Conservation (phyloP, 371 early-diverging fungal genomes). For the Coemansia sp. region DNA sequence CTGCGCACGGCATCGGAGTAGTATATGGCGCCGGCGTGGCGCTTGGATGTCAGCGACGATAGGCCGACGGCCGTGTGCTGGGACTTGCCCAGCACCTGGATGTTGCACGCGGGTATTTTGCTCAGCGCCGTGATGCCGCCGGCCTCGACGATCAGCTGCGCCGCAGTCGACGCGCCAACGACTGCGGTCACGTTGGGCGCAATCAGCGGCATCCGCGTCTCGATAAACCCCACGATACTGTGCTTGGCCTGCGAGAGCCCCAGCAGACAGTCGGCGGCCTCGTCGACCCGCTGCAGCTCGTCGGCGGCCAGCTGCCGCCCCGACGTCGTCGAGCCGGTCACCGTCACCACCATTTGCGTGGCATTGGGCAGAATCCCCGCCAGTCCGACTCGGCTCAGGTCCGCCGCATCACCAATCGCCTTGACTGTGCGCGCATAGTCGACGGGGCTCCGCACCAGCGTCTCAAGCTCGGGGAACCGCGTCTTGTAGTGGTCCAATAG, state of each 20-base stretch:
- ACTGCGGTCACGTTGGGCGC: conserved; percentile 93
- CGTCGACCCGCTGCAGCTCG: conserved; percentile 68
- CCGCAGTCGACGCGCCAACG: conserved; percentile 85
- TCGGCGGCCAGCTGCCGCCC: conserved; percentile 65
- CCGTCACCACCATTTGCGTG: conserved; percentile 89
- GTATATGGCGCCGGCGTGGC: conserved; percentile 82
- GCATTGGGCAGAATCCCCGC: conserved; percentile 78
- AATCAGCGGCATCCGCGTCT: conserved; percentile 87
- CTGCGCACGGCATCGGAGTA: conserved; percentile 69
- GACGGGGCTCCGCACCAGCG: conserved; percentile 79
- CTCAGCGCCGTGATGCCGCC: conserved; percentile 86
- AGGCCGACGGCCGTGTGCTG: conserved; percentile 69
- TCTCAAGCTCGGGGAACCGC: conserved; percentile 90
- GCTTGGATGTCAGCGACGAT: conserved; percentile 67
- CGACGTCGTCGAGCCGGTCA: conserved; percentile 84
- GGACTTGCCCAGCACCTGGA: conserved; percentile 64
- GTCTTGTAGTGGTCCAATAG: conserved; percentile 86
- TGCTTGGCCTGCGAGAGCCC: conserved; percentile 69
- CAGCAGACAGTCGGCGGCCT: conserved; percentile 81
- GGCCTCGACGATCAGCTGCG: conserved; percentile 87
- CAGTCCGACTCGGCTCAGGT: conserved; percentile 65
- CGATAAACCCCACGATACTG: conserved; percentile 86
- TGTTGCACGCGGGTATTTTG: conserved; percentile 91
- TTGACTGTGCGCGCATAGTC: conserved; percentile 90
- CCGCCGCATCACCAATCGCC: conserved; percentile 75